phyloP scores from a whole-genome alignment of 176 grass and related monocot species.

The Raddia distichophylla region DNA sequence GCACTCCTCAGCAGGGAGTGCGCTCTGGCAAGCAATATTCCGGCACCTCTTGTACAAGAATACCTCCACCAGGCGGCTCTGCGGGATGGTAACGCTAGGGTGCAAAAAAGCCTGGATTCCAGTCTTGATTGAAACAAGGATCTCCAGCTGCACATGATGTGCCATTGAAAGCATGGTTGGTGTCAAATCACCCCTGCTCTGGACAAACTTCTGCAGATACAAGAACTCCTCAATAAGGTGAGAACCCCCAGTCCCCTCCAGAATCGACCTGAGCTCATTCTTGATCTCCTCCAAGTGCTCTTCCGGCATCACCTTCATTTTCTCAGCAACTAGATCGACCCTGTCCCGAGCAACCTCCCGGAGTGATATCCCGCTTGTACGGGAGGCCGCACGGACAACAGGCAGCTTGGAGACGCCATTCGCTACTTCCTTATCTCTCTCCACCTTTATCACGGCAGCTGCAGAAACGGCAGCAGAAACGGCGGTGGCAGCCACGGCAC shows the following conservation, averaged over 20 bases:
- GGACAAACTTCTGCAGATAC: constrained; percentile 87
- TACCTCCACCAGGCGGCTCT: constrained; percentile 68
- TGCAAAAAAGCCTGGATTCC: constrained; percentile 98
- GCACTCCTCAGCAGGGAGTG: constrained; percentile 87
- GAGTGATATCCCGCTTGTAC: constrained; percentile 52
- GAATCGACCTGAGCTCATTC: constrained; percentile 75
- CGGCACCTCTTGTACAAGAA: constrained; percentile 99
- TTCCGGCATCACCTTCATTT: constrained; percentile 79
- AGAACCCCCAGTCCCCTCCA: constrained; percentile 84
- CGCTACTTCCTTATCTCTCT: constrained; percentile 64
- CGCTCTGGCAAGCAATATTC: constrained; percentile 95
- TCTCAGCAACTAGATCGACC: constrained; percentile 74
- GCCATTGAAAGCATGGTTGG: constrained; percentile 61
- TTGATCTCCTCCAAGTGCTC: constrained; percentile 83
- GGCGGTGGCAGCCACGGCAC: constrained; percentile 27
- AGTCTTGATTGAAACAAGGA: constrained; percentile 93
- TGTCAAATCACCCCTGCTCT: constrained; percentile 76
- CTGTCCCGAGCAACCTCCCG: constrained; percentile 83
- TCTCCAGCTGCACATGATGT: constrained; percentile 85
- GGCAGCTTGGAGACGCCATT: constrained; percentile 66
- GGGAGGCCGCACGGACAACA: constrained; percentile 53
- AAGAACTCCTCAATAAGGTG: constrained; percentile 92
- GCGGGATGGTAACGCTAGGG: constrained; percentile 84
- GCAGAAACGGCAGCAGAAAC: background rate
- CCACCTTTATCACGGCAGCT: constrained; percentile 42